Evolutionary conservation across 2,329 filamentous ascomycete genomes (phyloP).

Genomic region (Tolypocladium ophioglossoides): DNA sequence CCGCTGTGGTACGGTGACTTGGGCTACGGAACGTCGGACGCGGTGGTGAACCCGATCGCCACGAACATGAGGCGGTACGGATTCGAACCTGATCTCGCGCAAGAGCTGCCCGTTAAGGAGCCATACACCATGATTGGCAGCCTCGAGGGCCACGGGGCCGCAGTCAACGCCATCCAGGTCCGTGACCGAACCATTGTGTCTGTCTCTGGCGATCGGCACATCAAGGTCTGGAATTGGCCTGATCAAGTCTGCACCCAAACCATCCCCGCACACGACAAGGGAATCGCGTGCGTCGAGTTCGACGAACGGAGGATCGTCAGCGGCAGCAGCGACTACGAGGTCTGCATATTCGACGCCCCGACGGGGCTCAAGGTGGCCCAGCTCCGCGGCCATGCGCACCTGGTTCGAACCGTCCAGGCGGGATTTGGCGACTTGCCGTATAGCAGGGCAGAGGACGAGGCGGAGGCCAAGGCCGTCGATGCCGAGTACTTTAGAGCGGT

Average conservation of each 20-base stretch:
- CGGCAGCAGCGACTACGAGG: conserved; percentile 90
- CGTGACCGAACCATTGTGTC: conserved; percentile 80
- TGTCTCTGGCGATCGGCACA: conserved; percentile 83
- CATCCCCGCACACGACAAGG: conserved; percentile 80
- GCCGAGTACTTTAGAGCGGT: conserved; percentile 56
- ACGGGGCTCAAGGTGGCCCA: conserved; percentile 85
- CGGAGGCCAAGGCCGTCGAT: conserved; percentile 64
- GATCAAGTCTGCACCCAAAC: conserved; percentile 67
- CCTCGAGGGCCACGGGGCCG: conserved; percentile 76
- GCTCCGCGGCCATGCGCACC: conserved; percentile 66
- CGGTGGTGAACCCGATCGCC: conserved; percentile 40
- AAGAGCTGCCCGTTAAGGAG: conserved; percentile 40
- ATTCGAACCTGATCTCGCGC: conserved; percentile 34
- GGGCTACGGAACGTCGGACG: conserved; percentile 35
- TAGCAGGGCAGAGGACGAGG: conserved; percentile 62
- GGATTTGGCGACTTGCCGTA: conserved; percentile 85
- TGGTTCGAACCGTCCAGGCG: conserved; percentile 91
- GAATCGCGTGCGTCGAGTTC: conserved; percentile 95
- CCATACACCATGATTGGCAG: conserved; percentile 70
- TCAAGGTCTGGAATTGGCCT: conserved; percentile 91
- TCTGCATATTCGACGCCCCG: conserved; percentile 84
- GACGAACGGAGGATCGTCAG: conserved; percentile 90
- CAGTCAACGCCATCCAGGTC: conserved; percentile 94
- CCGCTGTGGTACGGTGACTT: conserved; percentile 51
- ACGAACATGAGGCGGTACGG: conserved; percentile 43